phyloP scores from a whole-genome alignment of 2,329 filamentous ascomycete genomes.

The Bipolaris victoriae region DNA sequence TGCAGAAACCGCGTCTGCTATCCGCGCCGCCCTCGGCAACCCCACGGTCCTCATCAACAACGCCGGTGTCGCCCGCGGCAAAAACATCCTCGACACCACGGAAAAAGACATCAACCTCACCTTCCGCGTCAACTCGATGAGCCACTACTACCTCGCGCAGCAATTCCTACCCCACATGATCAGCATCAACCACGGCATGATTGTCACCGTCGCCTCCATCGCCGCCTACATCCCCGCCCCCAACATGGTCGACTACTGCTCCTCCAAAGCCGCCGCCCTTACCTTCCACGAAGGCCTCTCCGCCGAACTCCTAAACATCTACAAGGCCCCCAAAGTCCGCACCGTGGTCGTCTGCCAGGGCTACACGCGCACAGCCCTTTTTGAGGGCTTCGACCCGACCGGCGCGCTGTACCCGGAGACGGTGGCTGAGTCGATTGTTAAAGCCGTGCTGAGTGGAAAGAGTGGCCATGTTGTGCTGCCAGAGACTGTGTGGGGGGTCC shows the following conservation, averaged over 20 bases:
- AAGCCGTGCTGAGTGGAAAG: slow-evolving; percentile 63
- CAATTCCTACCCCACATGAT: slow-evolving; percentile 73
- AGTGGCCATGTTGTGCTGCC: slow-evolving; percentile 66
- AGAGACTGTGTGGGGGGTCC: slow-evolving; percentile 44
- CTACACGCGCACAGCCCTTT: slow-evolving; percentile 67
- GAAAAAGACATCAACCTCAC: slow-evolving; percentile 68
- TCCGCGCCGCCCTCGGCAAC: slow-evolving; percentile 64
- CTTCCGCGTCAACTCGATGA: slow-evolving; percentile 73
- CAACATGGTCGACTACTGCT: slow-evolving; percentile 70
- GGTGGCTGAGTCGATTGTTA: slow-evolving; percentile 68
- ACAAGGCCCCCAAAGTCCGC: slow-evolving; percentile 67
- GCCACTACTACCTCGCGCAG: slow-evolving; percentile 70
- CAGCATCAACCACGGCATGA: slow-evolving; percentile 69
- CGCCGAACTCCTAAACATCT: slow-evolving; percentile 55
- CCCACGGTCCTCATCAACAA: slow-evolving; percentile 77
- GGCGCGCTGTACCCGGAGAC: slow-evolving; percentile 63
- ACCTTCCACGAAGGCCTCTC: slow-evolving; percentile 70
- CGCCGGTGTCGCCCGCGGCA: slow-evolving; percentile 68
- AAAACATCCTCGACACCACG: slow-evolving; percentile 64
- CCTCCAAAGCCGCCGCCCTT: slow-evolving; percentile 69
- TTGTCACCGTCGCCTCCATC: slow-evolving; percentile 72
- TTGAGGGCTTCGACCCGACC: slow-evolving; percentile 61
- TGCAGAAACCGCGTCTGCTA: slow-evolving; percentile 56
- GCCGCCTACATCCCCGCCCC: slow-evolving; percentile 67
- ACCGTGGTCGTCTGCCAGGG: slow-evolving; percentile 71